Percentiles rank a stretch among this genome's conserved stretches.
Evolutionary conservation across 139 green algal genomes (phyloP).

Genomic region (Chlorella sorokiniana): DNA sequence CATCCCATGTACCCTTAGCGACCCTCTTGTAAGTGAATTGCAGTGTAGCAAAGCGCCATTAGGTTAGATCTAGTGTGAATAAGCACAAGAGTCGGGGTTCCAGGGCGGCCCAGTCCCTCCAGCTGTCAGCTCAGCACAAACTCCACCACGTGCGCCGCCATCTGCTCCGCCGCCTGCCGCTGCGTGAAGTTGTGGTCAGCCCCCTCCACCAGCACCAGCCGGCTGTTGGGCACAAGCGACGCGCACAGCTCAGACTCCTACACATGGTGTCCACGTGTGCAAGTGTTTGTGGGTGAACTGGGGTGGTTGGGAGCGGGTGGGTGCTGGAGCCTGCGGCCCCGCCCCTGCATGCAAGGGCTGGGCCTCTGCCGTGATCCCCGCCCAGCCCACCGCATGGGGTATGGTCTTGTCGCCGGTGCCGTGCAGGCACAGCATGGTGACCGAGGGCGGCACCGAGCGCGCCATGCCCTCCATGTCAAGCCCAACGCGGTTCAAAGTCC

Average conservation of each 20-base stretch:
- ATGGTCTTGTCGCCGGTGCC: constrained; percentile 33
- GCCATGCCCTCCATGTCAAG: constrained; percentile 33
- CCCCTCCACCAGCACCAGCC: constrained; percentile 40
- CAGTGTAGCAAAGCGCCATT: no score
- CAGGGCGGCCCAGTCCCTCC: background rate
- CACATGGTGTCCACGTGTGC: background rate
- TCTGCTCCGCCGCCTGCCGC: constrained; percentile 12
- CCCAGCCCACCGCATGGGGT: constrained; percentile 14
- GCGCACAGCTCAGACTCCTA: constrained; percentile 28
- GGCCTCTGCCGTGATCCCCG: no score
- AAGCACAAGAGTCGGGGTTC: background rate
- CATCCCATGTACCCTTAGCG: no score
- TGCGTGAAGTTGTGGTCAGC: constrained; percentile 50
- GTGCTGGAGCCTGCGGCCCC: no score
- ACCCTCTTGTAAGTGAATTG: no score
- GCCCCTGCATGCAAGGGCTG: no score
- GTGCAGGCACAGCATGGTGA: constrained; percentile 29
- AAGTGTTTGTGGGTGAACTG: no score
- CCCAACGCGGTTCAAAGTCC: constrained; percentile 24
- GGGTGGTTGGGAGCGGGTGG: background rate
- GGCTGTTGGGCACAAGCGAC: constrained; percentile 18
- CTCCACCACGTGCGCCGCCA: constrained; percentile 30
- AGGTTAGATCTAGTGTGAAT: no score
- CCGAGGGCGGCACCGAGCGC: background rate
- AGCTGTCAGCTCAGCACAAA: constrained; percentile 26